Evolutionary conservation across 2,329 filamentous ascomycete species (phyloP), one percentile per base, ranked within the genome.

Genomic region (Diaporthe destruens): DNA sequence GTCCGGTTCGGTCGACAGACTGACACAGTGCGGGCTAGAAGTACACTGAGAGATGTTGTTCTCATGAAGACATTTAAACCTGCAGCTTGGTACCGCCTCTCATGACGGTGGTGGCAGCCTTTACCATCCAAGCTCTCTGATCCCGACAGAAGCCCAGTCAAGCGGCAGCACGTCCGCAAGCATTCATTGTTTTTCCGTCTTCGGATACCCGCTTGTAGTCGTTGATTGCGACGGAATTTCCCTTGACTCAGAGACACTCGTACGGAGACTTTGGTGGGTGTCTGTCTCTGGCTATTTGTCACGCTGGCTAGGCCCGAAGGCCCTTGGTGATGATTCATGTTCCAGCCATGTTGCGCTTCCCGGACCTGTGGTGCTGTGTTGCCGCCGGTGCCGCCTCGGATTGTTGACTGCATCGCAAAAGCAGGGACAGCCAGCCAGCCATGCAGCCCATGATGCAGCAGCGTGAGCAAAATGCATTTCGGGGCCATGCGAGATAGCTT

Each of bases 311-410:
- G 61, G n/a, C 14, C 61, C 61, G 8, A 53, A 23, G 11, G 47
- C 44, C 39, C 32, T 16, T 44, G 61, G 61, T 53, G 61, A 20
- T 66, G 61, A 66, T 66, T 53, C 61, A 66, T 66, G 61, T 47
- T 36, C 12, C 47, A 66, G 61, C 61, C 61, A 36, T 44, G 29
- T 36, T 65, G 6, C 29, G 29, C 12, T 51, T 36, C 12, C 44
- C 44, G 20, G 14, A 18, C 49, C 44, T 18, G 20, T 36, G 18
- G 44, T 36, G 20, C 12, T 36, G 7, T 18, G 44, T 51, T 29
- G 34, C 61, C 32, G 18, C 44, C 47, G n/a, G 32, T 34, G 11
- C 32, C n/a, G 32, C 32, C 32, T 53, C 61, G 61, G 55, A 36
- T 23, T 49, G 32, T 39, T 32, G 47, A 61, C 11, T 70, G 55